Evolutionary conservation across 2,329 filamentous ascomycete species (phyloP), one percentile per base, ranked within the genome.

Genomic region (Venturia nashicola): DNA sequence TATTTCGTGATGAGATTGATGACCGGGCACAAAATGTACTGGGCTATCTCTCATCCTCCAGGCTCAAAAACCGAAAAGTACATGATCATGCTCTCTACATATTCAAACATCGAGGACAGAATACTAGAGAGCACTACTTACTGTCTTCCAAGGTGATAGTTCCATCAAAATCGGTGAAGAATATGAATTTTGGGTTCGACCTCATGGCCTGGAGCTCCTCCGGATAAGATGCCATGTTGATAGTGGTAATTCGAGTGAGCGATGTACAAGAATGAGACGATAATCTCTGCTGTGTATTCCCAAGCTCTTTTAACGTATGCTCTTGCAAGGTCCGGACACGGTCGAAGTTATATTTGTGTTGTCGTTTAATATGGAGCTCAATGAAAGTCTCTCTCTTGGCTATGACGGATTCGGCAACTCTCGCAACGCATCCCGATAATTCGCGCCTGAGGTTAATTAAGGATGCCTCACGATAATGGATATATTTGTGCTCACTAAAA

Each of bases 151-250:
- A 82, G 60, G 93, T 97, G 74, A 97, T 93, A 63, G 92, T 97
- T 71, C 94, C 94, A 77, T 99, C 94, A 74, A 97, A 97, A 78
- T 99, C 94, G 69, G 92, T 96, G 81, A 97, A 97, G 83, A 99
- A 97, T 80, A 99, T 92, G 80, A 90, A 89, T 77, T 91, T 89
- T 61, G 92, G 92, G 74, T 88, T 86, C 65, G 73, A 75, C 67
- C 77, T 74, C 76, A 81, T 75, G 57, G 78, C 77, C 60, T 75
- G 74, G 60, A 81, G 74, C 43, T 76, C 73, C 8, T 61, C 59
- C 6, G 59, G 42, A 46, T 61, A 61, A 20, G 36, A 43, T 16
- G 59, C 9, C 42, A 61, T 61, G 9, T 61, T 14, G 20, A n/a
- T 27, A 42, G 3, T 32, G 9, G 36, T 8, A 12, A 39, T 43